phyloP scores from a whole-genome alignment of 768 basidiomycete genomes.

The Harrya chromipes region DNA sequence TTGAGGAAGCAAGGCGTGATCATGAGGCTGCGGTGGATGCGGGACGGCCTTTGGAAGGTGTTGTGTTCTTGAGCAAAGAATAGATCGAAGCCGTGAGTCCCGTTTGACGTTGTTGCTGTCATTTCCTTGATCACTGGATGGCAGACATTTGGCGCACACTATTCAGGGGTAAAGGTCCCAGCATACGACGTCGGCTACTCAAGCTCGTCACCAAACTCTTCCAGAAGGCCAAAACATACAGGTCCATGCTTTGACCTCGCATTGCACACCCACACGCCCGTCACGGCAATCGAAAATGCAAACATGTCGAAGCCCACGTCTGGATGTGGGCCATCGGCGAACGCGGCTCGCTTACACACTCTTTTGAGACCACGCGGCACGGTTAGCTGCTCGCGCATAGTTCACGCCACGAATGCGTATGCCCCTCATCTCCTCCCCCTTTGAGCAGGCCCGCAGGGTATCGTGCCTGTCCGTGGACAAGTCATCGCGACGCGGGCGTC shows the following conservation, averaged over 20 bases:
- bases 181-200: conserved; percentile 70
- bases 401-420: conserved; percentile 90
- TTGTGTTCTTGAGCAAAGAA: conserved; percentile 46
- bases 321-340: background rate
- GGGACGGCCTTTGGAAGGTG: conserved; percentile 44
- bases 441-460: conserved; percentile 47
- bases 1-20: conserved; percentile 38
- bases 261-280: conserved; percentile 75
- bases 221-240: conserved; percentile 36
- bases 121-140: background rate
- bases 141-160: conserved; percentile 36
- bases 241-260: conserved; percentile 38
- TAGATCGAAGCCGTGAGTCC: conserved; percentile 45
- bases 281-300: conserved; percentile 40
- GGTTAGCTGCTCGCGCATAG: conserved; percentile 56
- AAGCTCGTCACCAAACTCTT: conserved; percentile 76
- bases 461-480: conserved; percentile 75
- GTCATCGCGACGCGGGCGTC: conserved; percentile 46
- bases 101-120: background rate
- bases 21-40: conserved; percentile 51
- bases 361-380: conserved; percentile 60
- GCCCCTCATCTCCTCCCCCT: conserved; percentile 74
- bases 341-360: conserved; percentile 2
- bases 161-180: conserved; percentile 49
- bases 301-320: background rate